Evolutionary conservation across 805 yeast genomes (phyloP).

Genomic region (Wickerhamiella alocasiicola): DNA sequence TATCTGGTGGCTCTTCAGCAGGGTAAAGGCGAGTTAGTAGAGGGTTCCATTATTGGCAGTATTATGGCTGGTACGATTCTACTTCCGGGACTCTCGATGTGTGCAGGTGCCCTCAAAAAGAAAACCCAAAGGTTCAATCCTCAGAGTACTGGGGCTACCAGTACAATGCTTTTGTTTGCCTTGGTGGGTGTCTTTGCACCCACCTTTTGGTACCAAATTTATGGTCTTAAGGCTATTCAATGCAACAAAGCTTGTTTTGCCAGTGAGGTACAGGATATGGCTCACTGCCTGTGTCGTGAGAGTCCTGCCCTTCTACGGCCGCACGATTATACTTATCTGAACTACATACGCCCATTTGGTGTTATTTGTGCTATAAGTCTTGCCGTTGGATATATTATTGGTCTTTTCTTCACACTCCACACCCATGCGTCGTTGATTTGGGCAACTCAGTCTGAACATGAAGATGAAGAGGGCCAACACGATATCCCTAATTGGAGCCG

Average conservation of each 20-base stretch:
- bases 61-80: conserved; percentile 83
- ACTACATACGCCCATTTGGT: conserved; percentile 71
- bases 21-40: conserved; percentile 77
- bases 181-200: conserved; percentile 88
- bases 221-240: conserved; percentile 69
- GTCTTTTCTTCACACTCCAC: conserved; percentile 81
- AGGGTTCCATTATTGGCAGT: conserved; percentile 91
- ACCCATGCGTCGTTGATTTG: conserved; percentile 96
- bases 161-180: conserved; percentile 88
- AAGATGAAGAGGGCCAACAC: conserved; percentile 50
- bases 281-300: conserved; percentile 35
- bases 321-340: conserved; percentile 51
- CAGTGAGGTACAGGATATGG: conserved; percentile 11
- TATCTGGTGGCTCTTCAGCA: conserved; percentile 86
- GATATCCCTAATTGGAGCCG: conserved; percentile 98
- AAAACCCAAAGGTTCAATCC: conserved; percentile 95
- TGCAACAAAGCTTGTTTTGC: conserved; percentile 32
- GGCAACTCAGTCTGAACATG: conserved; percentile 49
- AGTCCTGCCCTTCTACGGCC: conserved; percentile 57
- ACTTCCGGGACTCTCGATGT: conserved; percentile 91
- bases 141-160: conserved; percentile 90
- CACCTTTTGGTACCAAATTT: conserved; percentile 75
- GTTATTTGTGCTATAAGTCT: conserved; percentile 66
- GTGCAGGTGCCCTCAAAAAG: conserved; percentile 86
- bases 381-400: conserved; percentile 75